Evolutionary conservation across 129 eudicot genomes (phyloP), one percentile per base, ranked within the genome.

Genomic region (Cynara cardunculus): DNA sequence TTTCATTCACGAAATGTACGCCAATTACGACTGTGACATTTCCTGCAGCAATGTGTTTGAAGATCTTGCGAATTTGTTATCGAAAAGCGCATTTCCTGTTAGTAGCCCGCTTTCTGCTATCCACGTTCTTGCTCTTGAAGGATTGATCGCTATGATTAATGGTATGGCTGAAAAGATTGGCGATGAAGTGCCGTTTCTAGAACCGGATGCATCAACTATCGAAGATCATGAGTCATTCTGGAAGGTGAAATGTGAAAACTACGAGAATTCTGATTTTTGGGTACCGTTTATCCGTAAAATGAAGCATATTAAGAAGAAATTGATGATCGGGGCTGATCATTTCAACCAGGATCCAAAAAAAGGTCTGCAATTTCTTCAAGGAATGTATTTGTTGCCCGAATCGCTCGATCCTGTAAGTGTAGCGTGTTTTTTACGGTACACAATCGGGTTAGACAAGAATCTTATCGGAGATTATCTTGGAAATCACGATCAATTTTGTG

Each of bases 71-170:
- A 92, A 88, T 70, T 69, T 92, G 86, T 87, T 92, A 73, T 92
- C 97, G 3, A 92, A 89, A 78, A 92, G 90, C 74, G 93, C 97
- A 3, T 92, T 92, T 84, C 97, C 97, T 5, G 95, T 92, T 46
- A 92, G 88, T 27, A 80, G 87, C 79, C 97, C 97, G 5, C 81
- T 90, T 69, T 90, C 95, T 22, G 92, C 95, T 31, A 87, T 88
- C 83, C 86, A 92, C 71, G 83, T 88, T 71, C 95, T 92, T 74
- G 93, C 97, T 72, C 84, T 92, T 22, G 95, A 92, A 77, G 97
- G 97, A 49, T 59, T 92, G 78, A 85, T 92, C 65, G 90, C 93
- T 7, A 82, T 90, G 89, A 80, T 92, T 78, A 88, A 87, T 65
- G 91, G 93, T n/a, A 90, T 92, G 95, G 93, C 93, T 73, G 97